Evolutionary conservation across 1,284 basidiomycete genomes (phyloP).

Genomic region (Porogramme epimiltina): DNA sequence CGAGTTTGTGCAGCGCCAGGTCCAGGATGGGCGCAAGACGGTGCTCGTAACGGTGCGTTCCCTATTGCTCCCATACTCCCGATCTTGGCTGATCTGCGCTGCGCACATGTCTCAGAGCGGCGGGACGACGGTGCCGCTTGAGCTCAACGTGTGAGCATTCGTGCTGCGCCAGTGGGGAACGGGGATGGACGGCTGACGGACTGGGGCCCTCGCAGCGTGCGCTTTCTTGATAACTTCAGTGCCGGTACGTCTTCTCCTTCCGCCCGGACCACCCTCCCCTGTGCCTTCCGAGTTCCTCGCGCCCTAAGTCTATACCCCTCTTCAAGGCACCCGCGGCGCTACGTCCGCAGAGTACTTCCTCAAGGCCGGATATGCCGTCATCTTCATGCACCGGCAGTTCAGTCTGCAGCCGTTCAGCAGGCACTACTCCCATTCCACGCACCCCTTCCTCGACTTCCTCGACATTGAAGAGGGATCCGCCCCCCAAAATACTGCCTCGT

Average conservation of each 20-base stretch:
- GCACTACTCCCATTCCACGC: slow-evolving; percentile 97
- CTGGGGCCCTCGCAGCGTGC: slow-evolving; percentile 64
- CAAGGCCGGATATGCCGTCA: slow-evolving; percentile 91
- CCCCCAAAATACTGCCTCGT: slow-evolving; percentile 22
- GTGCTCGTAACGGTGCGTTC: slow-evolving; percentile 90
- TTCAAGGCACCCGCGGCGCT: slow-evolving; percentile 87
- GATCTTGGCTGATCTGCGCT: slow-evolving; percentile 11
- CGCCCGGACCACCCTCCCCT: neutral
- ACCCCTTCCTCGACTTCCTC: slow-evolving; percentile 97
- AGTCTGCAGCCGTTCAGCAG: slow-evolving; percentile 96
- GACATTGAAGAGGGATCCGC: slow-evolving; percentile 54
- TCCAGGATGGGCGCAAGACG: slow-evolving; percentile 67
- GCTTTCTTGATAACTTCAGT: slow-evolving; percentile 98
- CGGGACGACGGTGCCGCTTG: slow-evolving; percentile 92
- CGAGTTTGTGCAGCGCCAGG: slow-evolving; percentile 75
- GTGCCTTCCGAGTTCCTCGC: no score
- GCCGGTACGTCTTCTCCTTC: slow-evolving; percentile 64
- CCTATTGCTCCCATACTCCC: neutral
- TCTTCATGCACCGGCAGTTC: slow-evolving; percentile 98
- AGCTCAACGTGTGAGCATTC: slow-evolving; percentile 90
- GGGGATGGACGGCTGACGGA: slow-evolving; percentile 21
- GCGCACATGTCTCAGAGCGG: no score
- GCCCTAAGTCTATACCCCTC: neutral
- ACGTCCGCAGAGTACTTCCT: slow-evolving; percentile 99
- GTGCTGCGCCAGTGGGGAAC: neutral